Conservation (phyloP, 1,284 basidiomycete species). For the Trichosporon ovoides region DNA sequence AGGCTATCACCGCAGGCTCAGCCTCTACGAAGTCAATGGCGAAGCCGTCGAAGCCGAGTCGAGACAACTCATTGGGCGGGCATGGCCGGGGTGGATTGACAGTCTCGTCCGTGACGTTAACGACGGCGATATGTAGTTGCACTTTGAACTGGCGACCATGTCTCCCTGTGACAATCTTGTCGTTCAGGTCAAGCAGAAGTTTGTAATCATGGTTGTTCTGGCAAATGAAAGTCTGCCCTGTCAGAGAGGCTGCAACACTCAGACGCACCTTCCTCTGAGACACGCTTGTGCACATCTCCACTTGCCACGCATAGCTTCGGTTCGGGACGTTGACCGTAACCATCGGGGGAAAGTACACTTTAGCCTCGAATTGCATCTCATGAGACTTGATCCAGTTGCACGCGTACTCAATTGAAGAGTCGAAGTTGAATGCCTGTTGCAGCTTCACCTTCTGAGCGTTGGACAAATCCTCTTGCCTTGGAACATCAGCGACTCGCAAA, state of each 20-base stretch:
- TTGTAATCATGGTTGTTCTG: slow-evolving; percentile 80
- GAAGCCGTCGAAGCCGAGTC: slow-evolving; percentile 72
- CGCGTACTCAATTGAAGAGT: slow-evolving; percentile 56
- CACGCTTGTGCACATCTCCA: slow-evolving; percentile 67
- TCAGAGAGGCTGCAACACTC: slow-evolving; percentile 1
- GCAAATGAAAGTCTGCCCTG: slow-evolving; percentile 74
- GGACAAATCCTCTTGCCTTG: slow-evolving; percentile 59
- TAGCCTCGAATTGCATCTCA: slow-evolving; percentile 63
- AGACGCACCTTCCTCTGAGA: slow-evolving; percentile 60
- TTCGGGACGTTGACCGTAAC: slow-evolving; percentile 69
- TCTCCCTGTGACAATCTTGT: slow-evolving; percentile 50
- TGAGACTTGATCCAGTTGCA: slow-evolving; percentile 74
- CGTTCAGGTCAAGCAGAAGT: slow-evolving; percentile 61
- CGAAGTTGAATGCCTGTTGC: slow-evolving; percentile 52
- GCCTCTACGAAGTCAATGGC: slow-evolving; percentile 65
- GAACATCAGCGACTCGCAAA: neutral
- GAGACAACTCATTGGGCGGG: slow-evolving; percentile 53
- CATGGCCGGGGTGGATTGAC: slow-evolving; percentile 28
- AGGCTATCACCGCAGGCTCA: slow-evolving; percentile 49
- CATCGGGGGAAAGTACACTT: slow-evolving; percentile 78
- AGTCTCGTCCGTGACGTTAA: slow-evolving; percentile 29
- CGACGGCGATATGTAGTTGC: slow-evolving; percentile 21
- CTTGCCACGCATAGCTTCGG: slow-evolving; percentile 58
- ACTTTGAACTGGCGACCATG: slow-evolving; percentile 17
- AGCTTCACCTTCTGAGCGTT: slow-evolving; percentile 55